These are phyloP conservation scores for Brachypodium distachyon DNA, from an alignment of 202 grass and related monocot species.

Conservation along the genomic window DNA sequence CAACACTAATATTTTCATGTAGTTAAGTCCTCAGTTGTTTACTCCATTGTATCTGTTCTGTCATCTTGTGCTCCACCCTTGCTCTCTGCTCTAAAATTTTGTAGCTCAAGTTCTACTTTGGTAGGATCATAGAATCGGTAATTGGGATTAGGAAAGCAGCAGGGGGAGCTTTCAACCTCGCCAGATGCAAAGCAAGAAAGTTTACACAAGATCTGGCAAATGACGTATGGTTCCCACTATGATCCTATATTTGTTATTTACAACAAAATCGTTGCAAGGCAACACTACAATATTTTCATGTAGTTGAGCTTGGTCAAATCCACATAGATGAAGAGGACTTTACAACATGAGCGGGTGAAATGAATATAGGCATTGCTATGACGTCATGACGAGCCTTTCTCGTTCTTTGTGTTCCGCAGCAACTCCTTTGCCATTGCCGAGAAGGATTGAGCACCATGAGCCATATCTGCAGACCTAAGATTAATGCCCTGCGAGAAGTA, in stretches of 20 bases:
- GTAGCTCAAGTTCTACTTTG: neutral
- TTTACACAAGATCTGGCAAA: neutral
- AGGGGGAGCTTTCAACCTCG: neutral
- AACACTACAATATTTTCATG: neutral
- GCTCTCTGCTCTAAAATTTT: no score
- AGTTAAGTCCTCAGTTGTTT: no score
- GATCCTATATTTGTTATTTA: slow-evolving; percentile 10
- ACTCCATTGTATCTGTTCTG: no score
- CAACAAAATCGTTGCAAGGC: neutral
- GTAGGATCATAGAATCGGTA: neutral
- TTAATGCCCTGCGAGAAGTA: slow-evolving; percentile 52
- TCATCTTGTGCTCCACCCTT: neutral
- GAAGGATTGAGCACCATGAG: slow-evolving; percentile 72
- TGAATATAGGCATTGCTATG: neutral
- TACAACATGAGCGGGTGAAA: slow-evolving; percentile 7
- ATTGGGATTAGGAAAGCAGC: neutral
- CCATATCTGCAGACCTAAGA: slow-evolving; percentile 57
- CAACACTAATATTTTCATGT: neutral
- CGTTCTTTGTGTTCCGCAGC: slow-evolving; percentile 37
- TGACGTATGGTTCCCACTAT: neutral
- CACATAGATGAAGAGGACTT: neutral
- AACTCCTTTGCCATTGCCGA: slow-evolving; percentile 90
- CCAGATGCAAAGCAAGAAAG: neutral
- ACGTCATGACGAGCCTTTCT: slow-evolving; percentile 39
- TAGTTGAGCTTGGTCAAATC: neutral